A percentile compares a stretch with the other conserved stretches of the same genome.
Evolutionary conservation across 2,329 filamentous ascomycete genomes (phyloP).

Genomic region (Cytospora mali): DNA sequence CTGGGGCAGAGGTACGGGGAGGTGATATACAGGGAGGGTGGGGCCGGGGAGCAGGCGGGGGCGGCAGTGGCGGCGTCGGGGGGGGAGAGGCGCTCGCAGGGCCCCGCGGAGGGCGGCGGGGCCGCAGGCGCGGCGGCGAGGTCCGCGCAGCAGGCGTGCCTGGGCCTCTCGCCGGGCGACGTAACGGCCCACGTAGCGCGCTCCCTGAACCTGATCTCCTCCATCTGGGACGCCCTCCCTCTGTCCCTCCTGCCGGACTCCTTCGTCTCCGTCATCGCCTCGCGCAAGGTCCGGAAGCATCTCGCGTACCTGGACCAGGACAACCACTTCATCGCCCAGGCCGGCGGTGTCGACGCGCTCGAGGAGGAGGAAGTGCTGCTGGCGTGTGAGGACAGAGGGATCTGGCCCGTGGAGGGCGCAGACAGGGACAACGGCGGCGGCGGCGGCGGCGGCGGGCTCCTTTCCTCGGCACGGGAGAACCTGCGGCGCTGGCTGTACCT

Average conservation of each 20-base stretch:
- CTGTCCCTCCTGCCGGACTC: constrained; percentile 31
- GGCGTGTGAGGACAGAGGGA: constrained; percentile 71
- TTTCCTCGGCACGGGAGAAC: constrained; percentile 43
- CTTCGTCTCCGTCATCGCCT: constrained; percentile 50
- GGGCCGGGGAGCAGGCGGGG: background rate
- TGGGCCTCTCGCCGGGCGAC: background rate
- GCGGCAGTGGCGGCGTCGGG: background rate
- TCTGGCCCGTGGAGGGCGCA: constrained; percentile 57
- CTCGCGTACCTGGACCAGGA: constrained; percentile 70
- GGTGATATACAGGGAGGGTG: background rate
- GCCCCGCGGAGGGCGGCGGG: background rate
- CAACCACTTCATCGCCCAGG: constrained; percentile 66
- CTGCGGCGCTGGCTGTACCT: constrained; percentile 53
- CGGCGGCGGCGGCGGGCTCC: constrained; percentile 42
- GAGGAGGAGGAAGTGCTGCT: constrained; percentile 66
- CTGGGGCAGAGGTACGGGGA: constrained; percentile 30
- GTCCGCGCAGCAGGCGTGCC: background rate
- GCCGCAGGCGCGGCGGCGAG: constrained; percentile 18
- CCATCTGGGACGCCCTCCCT: constrained; percentile 54
- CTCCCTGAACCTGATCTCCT: constrained; percentile 48
- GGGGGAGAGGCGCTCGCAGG: background rate
- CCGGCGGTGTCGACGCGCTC: constrained; percentile 63
- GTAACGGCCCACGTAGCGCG: constrained; percentile 44
- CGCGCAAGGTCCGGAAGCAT: constrained; percentile 56
- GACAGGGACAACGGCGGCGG: constrained; percentile 49